phyloP scores from a whole-genome alignment of 768 basidiomycete species.

The Tricholoma bakamatsutake region DNA sequence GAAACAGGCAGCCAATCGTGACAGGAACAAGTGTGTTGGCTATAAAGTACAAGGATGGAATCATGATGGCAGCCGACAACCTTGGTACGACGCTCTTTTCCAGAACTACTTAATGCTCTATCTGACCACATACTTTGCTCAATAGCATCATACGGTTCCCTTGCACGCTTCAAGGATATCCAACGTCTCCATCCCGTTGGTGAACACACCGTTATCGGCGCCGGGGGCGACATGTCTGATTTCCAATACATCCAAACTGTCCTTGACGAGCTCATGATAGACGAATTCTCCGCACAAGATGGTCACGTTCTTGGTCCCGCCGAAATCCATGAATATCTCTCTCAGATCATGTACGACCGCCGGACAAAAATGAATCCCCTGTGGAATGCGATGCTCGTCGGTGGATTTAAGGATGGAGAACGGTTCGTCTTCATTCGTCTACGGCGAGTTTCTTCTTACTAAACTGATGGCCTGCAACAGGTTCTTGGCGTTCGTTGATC shows the following conservation, averaged over 20 bases:
- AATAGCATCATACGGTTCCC: conserved; percentile 91
- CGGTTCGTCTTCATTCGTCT: conserved; percentile 39
- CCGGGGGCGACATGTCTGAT: conserved; percentile 95
- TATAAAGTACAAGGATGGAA: conserved; percentile 90
- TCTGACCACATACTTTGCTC: neutral
- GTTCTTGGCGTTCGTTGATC: conserved; percentile 91
- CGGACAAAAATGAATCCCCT: conserved; percentile 87
- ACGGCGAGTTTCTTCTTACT: neutral
- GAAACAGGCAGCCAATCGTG: conserved; percentile 79
- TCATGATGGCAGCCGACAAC: conserved; percentile 98
- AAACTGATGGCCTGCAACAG: conserved; percentile 31
- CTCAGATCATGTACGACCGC: conserved; percentile 85
- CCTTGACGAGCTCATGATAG: conserved; percentile 71
- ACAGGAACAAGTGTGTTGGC: conserved; percentile 97
- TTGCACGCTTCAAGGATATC: conserved; percentile 94
- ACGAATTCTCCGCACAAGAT: conserved; percentile 79
- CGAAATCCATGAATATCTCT: conserved; percentile 90
- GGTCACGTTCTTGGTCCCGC: conserved; percentile 78
- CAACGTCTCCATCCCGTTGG: conserved; percentile 85
- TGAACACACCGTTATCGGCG: conserved; percentile 80
- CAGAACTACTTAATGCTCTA: neutral
- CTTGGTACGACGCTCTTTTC: conserved; percentile 54
- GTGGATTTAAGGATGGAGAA: conserved; percentile 82
- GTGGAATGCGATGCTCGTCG: conserved; percentile 93
- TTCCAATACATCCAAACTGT: conserved; percentile 86